Base-by-base conservation (phyloP, 2,329 filamentous ascomycete genomes). In the Neurospora sp. region DNA sequence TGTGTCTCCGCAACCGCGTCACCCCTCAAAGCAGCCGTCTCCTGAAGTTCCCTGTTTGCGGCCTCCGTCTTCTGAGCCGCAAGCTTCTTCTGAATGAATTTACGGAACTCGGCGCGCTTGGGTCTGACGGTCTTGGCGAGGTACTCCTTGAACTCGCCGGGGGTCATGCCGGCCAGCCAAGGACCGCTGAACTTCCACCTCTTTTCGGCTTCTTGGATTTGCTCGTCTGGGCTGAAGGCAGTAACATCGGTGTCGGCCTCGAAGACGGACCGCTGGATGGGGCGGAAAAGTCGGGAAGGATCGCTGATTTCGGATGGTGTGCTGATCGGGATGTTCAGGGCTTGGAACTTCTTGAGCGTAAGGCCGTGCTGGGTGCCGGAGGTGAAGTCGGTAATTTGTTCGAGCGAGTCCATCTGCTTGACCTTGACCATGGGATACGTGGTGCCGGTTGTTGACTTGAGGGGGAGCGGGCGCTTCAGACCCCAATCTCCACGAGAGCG, bases 301-400 rank as follows among this genome's bases (percentile, higher is more conserved):
- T 70, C 73, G 67, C 67, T 75, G 74, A 69, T 73, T 13, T 72
- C 46, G 4, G 67, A 40, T 0, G 86, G 85, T 1, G 88, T 83
- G 19, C 89, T 86, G 71, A 97, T 82, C 6, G 92, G 89, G 69
- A 97, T 81, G 71, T 88, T 86, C 78, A 97, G 84, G 79, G 97
- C 92, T 78, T 93, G 91, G 82, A 91, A 97, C 83, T 97, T 98
- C 77, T 89, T 84, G 70, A 96, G 83, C 8, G 93, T 93, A 74
- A 93, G 82, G 68, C 90, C 87, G 80, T 97, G 93, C 79, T 97
- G 93, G 70, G 90, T 87, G 0, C 93, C 91, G 43, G 92, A 93
- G 73, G 89, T 85, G 80, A 93, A 98, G 77, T 97, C 93, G 77
- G 94, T 97, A 74, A 97, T 86, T 78, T 93, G 91, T 80, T 97